Percentiles rank a stretch among this genome's conserved stretches.
These are phyloP conservation scores for Acorus gramineus DNA, from an alignment of 106 monocot species.

Conservation along the genomic window DNA sequence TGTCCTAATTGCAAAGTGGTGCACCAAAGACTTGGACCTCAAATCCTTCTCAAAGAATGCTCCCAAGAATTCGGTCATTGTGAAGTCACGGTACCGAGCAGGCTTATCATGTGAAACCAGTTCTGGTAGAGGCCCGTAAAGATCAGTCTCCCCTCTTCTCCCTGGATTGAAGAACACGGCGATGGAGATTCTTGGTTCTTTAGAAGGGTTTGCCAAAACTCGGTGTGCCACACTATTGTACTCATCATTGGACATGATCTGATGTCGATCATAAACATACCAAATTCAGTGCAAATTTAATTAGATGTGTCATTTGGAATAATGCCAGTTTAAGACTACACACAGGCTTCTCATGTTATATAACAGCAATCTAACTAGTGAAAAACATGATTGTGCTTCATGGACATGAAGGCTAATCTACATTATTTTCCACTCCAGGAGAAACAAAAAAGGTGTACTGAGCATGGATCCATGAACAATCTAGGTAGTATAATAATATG, in stretches of 20 bases:
- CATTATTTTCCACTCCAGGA: too few relatives aligned
- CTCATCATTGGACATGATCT: conserved; percentile 77
- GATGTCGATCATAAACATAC: neutral
- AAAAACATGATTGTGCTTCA: too few relatives aligned
- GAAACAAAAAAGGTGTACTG: too few relatives aligned
- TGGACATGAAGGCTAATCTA: too few relatives aligned
- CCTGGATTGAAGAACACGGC: conserved; percentile 58
- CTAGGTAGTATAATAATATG: too few relatives aligned
- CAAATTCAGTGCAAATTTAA: too few relatives aligned
- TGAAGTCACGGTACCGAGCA: conserved; percentile 41
- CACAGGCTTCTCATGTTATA: too few relatives aligned
- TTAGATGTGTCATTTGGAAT: too few relatives aligned
- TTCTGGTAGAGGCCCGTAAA: conserved; percentile 48
- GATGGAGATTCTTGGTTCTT: conserved; percentile 44
- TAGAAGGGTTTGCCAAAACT: conserved; percentile 30
- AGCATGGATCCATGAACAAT: too few relatives aligned
- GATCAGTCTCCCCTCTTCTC: conserved; percentile 27
- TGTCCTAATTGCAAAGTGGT: conserved; percentile 14
- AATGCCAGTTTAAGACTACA: too few relatives aligned
- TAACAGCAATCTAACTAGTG: too few relatives aligned
- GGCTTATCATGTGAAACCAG: conserved; percentile 43
- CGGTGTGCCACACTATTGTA: conserved; percentile 57
- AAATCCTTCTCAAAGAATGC: conserved; percentile 43
- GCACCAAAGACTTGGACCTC: conserved; percentile 20
- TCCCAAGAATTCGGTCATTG: conserved; percentile 44